Evolutionary conservation across 306 rosid genomes (phyloP).

Genomic region (Hippophae tibetana): DNA sequence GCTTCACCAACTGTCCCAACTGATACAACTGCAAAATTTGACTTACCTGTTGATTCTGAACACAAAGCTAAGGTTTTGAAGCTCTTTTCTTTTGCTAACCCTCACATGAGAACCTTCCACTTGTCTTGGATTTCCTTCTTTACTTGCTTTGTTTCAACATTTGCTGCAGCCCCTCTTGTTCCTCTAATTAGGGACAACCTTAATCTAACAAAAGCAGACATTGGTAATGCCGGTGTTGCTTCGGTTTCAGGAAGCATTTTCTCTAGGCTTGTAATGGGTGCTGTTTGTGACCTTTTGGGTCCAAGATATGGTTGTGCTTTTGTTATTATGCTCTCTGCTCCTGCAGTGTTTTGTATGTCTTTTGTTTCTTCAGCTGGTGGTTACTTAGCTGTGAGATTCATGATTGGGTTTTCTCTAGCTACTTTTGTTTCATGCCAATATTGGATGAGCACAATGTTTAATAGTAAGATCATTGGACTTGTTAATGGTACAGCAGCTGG

Average conservation of each 20-base stretch:
- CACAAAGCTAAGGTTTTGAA: constrained; percentile 73
- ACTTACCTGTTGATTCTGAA: constrained; percentile 66
- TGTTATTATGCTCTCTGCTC: constrained; percentile 55
- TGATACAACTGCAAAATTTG: constrained; percentile 54
- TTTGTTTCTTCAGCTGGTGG: constrained; percentile 56
- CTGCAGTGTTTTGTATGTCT: constrained; percentile 73
- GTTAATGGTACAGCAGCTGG: constrained; percentile 88
- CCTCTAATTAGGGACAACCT: constrained; percentile 78
- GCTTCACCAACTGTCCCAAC: constrained; percentile 68
- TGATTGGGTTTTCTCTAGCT: constrained; percentile 83
- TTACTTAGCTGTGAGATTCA: constrained; percentile 54
- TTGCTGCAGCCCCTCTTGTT: constrained; percentile 72
- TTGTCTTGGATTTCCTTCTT: constrained; percentile 89
- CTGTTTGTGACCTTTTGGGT: constrained; percentile 65
- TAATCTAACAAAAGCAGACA: constrained; percentile 61
- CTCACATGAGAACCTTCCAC: constrained; percentile 97
- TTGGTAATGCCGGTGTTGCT: constrained; percentile 86
- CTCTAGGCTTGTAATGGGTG: constrained; percentile 81
- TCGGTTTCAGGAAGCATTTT: constrained; percentile 78
- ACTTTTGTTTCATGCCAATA: constrained; percentile 91
- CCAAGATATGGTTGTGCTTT: constrained; percentile 83
- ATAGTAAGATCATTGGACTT: constrained; percentile 67
- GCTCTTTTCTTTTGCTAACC: constrained; percentile 61
- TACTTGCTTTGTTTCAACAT: constrained; percentile 79
- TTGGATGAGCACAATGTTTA: constrained; percentile 97